Base-by-base conservation (phyloP, 148 eudicot genomes). In the Rhododendron vialii region DNA sequence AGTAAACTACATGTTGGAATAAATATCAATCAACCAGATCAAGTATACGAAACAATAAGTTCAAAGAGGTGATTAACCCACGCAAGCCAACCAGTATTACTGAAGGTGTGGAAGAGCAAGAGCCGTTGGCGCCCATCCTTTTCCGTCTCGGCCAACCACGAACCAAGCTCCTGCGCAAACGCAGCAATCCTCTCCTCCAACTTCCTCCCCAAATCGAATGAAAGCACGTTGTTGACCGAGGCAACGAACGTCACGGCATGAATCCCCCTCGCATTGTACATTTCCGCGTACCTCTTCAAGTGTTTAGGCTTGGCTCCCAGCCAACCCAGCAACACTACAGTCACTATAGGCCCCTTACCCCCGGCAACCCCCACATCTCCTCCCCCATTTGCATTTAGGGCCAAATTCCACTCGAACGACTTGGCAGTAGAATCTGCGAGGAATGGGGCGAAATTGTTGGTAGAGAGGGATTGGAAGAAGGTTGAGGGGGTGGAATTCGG, bases 1-100 rank as follows among this genome's bases (percentile, higher is more conserved):
- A 7, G 36, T 7, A 73, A 10, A 33, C 22, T 17, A 33, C 17
- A 3, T 11, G 11, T n/a, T 15, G 51, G 6, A 80, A 20, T 9
- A 30, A 53, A 53, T 7, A 28, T 30, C 67, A 53, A 51, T 53
- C 35, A 33, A 51, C 67, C 55, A 9, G 59, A 13, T 51, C n/a
- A 20, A 81, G 67, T 4, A 14, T 80, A 80, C 51, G 15, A 26
- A 50, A n/a, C 18, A 24, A 38, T 20, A 73, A 28, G 3, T 73
- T 20, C 0, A 51, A 50, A 33, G 82, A 80, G 48, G 15, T 81
- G 83, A 81, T 86, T 83, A 92, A 93, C 95, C 95, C 93, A 98
- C 98, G 91, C 98, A 91, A 98, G 96, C 99, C 99, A 98, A 83
- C 99, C 99, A 15, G 99, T 95, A 41, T 93, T 95, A 85, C 99